phyloP scores from a whole-genome alignment of 805 yeast species.

The Nakazawaea sp. region DNA sequence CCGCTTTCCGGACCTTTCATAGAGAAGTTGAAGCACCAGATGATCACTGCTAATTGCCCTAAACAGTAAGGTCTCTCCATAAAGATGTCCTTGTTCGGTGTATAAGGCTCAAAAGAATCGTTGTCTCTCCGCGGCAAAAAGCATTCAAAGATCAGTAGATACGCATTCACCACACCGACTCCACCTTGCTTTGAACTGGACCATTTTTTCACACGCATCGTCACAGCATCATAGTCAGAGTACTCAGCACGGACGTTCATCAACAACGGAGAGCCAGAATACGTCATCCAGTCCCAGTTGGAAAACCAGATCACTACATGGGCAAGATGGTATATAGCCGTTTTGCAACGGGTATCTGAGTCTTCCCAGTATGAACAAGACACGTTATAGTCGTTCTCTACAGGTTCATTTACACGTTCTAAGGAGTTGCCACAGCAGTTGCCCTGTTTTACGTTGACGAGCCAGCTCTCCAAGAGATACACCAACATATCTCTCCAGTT shows the following conservation, averaged over 20 bases:
- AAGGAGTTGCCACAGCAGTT: not conserved
- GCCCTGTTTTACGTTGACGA: constrained; percentile 3
- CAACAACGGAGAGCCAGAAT: constrained; percentile 71
- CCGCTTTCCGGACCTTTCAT: constrained; percentile 17
- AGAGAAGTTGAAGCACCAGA: constrained; percentile 12
- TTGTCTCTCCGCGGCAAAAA: constrained; percentile 27
- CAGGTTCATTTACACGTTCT: not conserved
- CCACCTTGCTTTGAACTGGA: constrained; percentile 35
- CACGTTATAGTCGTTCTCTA: not conserved
- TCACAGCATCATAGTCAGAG: constrained; percentile 43
- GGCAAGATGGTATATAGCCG: constrained; percentile 62
- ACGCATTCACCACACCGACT: constrained; percentile 47
- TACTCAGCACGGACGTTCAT: constrained; percentile 54
- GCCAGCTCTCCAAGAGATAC: constrained; percentile 9
- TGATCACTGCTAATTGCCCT: constrained; percentile 6
- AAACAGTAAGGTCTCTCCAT: constrained; percentile 8
- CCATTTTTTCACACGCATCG: constrained; percentile 42
- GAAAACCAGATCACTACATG: constrained; percentile 57
- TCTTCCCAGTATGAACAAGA: not conserved
- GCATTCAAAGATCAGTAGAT: constrained; percentile 49
- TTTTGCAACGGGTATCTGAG: constrained; percentile 38
- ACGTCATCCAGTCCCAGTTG: constrained; percentile 69
- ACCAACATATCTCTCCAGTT: constrained; percentile 8
- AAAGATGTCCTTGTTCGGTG: constrained; percentile 5
- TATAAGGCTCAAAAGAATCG: not conserved